phyloP scores from a whole-genome alignment of 2,329 filamentous ascomycete species.

The Cordyceps militaris region DNA sequence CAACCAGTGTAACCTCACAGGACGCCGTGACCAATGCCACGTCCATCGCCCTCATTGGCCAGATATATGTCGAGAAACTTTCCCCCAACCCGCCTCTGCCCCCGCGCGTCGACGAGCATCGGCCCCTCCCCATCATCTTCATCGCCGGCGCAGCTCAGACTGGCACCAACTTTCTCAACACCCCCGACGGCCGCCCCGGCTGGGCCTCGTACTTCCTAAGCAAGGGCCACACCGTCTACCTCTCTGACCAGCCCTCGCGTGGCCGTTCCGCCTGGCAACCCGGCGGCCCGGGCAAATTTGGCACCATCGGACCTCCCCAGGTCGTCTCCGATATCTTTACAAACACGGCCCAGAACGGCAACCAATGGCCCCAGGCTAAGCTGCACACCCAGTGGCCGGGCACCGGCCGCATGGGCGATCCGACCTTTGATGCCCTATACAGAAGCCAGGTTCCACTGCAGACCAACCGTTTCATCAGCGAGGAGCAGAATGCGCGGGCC shows the following conservation, averaged over 20 bases:
- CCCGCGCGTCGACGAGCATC: neutral
- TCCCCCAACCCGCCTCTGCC: constrained; percentile 18
- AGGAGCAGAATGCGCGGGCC: constrained; percentile 17
- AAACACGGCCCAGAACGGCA: constrained; percentile 18
- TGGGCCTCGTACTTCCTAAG: constrained; percentile 35
- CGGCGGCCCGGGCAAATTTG: constrained; percentile 19
- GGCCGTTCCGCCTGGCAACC: constrained; percentile 25
- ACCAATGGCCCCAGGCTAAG: constrained; percentile 25
- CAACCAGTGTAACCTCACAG: constrained; percentile 8
- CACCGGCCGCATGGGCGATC: constrained; percentile 30
- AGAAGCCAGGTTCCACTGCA: constrained; percentile 17
- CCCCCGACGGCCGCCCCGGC: constrained; percentile 33
- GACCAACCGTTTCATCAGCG: constrained; percentile 16
- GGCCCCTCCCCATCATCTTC: constrained; percentile 25
- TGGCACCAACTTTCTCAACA: constrained; percentile 30
- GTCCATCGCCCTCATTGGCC: constrained; percentile 19
- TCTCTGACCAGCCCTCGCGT: constrained; percentile 30
- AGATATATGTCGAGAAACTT: constrained; percentile 28
- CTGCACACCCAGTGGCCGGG: constrained; percentile 29
- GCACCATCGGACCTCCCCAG: constrained; percentile 20
- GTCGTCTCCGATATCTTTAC: constrained; percentile 24
- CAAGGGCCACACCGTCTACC: constrained; percentile 33
- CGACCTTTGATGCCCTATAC: constrained; percentile 41
- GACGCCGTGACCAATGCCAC: constrained; percentile 13
- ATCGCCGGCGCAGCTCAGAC: constrained; percentile 26